Conservation (phyloP, 2,329 filamentous ascomycete genomes). For the Diaporthe aspalathi region DNA sequence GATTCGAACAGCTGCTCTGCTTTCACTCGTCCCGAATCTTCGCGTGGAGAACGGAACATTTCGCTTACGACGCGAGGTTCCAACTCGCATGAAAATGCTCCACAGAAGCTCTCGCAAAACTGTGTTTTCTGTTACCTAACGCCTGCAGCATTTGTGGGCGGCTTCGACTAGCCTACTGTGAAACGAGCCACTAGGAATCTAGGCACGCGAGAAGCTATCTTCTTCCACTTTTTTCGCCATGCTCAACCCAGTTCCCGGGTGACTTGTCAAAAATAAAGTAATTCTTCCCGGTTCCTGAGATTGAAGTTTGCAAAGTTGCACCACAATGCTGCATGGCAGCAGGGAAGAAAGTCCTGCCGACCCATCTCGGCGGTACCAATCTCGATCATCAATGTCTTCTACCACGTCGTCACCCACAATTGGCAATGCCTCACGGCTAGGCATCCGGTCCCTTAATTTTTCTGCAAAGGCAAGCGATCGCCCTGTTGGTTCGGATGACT, state of each 20-base stretch:
- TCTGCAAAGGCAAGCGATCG: slow-evolving; percentile 8
- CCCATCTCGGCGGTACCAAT: slow-evolving; percentile 11
- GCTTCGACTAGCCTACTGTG: neutral
- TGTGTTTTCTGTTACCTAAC: slow-evolving; percentile 13
- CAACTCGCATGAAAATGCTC: slow-evolving; percentile 8
- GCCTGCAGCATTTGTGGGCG: slow-evolving; percentile 12
- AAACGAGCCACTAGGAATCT: slow-evolving; percentile 18
- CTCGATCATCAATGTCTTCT: neutral
- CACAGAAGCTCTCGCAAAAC: slow-evolving; percentile 24
- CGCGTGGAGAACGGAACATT: slow-evolving; percentile 4
- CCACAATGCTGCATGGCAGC: slow-evolving; percentile 5
- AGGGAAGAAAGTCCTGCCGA: slow-evolving; percentile 6
- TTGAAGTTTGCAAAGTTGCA: neutral
- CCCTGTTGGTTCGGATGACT: slow-evolving; percentile 7
- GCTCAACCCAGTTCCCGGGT: slow-evolving; percentile 3
- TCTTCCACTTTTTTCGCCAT: neutral
- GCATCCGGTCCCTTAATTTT: slow-evolving; percentile 8
- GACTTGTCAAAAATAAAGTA: slow-evolving; percentile 21
- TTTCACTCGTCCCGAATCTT: slow-evolving; percentile 2
- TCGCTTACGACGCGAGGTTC: slow-evolving; percentile 21
- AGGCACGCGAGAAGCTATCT: neutral
- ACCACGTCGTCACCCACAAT: slow-evolving; percentile 2
- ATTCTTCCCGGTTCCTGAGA: neutral
- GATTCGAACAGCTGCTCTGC: slow-evolving; percentile 5
- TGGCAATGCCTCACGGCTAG: neutral